These are phyloP conservation scores for Polytrichum formosum DNA, from an alignment of 225 moss, liverwort and hornwort species.

Conservation along the genomic window DNA sequence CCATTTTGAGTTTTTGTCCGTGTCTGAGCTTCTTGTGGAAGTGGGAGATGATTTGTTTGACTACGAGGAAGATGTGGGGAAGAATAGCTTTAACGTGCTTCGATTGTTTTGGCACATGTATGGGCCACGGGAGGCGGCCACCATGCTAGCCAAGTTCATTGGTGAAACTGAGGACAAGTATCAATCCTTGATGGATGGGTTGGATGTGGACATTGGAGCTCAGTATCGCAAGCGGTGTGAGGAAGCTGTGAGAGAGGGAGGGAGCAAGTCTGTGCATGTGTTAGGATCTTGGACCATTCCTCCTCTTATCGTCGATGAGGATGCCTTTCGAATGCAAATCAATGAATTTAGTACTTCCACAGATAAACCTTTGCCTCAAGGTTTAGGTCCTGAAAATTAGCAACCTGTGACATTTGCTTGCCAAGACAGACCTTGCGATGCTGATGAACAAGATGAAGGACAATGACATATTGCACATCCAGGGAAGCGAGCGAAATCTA, in stretches of 20 bases:
- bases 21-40: conserved; percentile 87
- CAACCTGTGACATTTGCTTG: too few species aligned
- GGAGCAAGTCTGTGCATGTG: conserved; percentile 60
- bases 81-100: conserved; percentile 78
- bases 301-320: conserved; percentile 70
- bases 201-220: conserved; percentile 53
- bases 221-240: conserved; percentile 69
- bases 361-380: too few species aligned
- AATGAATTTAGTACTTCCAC: background rate
- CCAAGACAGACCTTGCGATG: too few species aligned
- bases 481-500: conserved; percentile 15
- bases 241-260: conserved; percentile 88
- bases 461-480: too few species aligned
- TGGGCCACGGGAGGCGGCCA: conserved; percentile 58
- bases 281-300: conserved; percentile 85
- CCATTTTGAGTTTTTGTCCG: conserved; percentile 65
- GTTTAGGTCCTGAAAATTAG: too few species aligned
- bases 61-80: conserved; percentile 69
- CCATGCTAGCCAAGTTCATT: conserved; percentile 72
- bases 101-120: conserved; percentile 61
- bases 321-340: conserved; percentile 46
- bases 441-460: too few species aligned
- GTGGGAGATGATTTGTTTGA: conserved; percentile 76
- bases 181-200: conserved; percentile 42
- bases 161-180: conserved; percentile 66